Evolutionary conservation across 495 filamentous ascomycete genomes (phyloP).

Genomic region (Penicillium mononematosum): DNA sequence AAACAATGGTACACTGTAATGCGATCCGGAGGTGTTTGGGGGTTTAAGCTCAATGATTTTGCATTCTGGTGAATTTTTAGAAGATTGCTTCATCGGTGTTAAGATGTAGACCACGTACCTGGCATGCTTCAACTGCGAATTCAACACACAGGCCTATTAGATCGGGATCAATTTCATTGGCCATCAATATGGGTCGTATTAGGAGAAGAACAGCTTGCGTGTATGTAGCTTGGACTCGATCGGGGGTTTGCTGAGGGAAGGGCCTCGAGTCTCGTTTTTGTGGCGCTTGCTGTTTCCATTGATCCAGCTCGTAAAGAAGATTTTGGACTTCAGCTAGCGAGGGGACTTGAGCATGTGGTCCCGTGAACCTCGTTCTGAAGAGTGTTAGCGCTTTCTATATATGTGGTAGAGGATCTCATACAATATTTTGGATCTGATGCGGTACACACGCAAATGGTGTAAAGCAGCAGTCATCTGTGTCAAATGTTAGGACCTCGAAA

Average conservation of each 20-base stretch:
- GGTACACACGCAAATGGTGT: constrained; percentile 15
- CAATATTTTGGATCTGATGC: constrained; percentile 16
- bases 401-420: background rate
- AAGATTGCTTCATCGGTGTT: background rate
- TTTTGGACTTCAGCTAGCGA: constrained; percentile 11
- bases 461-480: constrained; percentile 17
- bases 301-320: constrained; percentile 10
- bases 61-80: constrained; percentile 11
- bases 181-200: constrained; percentile 10
- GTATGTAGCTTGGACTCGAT: constrained; percentile 19
- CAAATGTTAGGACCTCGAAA: background rate
- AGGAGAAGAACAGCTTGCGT: constrained; percentile 13
- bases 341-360: constrained; percentile 10
- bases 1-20: constrained; percentile 21
- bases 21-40: constrained; percentile 12
- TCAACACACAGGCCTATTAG: constrained; percentile 14
- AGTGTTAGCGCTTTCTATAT: background rate
- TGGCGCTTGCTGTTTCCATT: constrained; percentile 13
- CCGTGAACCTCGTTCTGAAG: constrained; percentile 13
- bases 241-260: constrained; percentile 17
- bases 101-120: constrained; percentile 2
- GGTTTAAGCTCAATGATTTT: constrained; percentile 15
- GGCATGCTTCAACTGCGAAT: constrained; percentile 15
- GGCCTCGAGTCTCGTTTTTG: constrained; percentile 7
- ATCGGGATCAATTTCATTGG: constrained; percentile 5